phyloP scores from a whole-genome alignment of 2,329 filamentous ascomycete genomes.

The Ophiostoma perfectum region DNA sequence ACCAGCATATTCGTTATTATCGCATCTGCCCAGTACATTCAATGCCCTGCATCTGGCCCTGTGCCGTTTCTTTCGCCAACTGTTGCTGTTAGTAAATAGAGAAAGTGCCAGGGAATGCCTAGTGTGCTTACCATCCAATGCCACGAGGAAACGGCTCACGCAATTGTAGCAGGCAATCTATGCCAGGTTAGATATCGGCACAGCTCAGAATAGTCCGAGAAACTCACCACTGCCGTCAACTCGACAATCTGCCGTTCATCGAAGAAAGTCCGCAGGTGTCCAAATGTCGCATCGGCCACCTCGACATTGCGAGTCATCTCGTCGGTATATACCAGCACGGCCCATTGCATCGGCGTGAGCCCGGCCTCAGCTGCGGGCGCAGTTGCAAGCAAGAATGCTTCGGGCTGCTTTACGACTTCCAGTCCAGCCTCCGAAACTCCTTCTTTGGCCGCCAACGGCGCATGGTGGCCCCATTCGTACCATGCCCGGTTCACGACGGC shows the following conservation, averaged over 20 bases:
- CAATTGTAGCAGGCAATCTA: constrained; percentile 71
- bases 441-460: constrained; percentile 57
- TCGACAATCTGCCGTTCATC: constrained; percentile 71
- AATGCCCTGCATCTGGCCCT: neutral
- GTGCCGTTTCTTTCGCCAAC: constrained; percentile 11
- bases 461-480: constrained; percentile 81
- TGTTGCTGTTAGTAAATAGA: neutral
- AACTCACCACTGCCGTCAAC: constrained; percentile 47
- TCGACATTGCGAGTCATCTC: constrained; percentile 73
- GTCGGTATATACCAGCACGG: constrained; percentile 68
- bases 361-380: neutral
- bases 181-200: constrained; percentile 40
- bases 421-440: constrained; percentile 52
- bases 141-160: constrained; percentile 77
- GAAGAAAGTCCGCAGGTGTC: constrained; percentile 54
- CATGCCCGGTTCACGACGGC: constrained; percentile 74
- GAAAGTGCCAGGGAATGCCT: too few species aligned
- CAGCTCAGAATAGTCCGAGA: constrained; percentile 41
- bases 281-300: constrained; percentile 66
- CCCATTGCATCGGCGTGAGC: constrained; percentile 58
- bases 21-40: neutral
- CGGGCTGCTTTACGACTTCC: constrained; percentile 38
- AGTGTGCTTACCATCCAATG: constrained; percentile 60
- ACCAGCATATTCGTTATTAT: too few species aligned
- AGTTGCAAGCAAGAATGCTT: constrained; percentile 26